Conservation (phyloP, 2,329 filamentous ascomycete species). For the Periglandula ipomoeae region DNA sequence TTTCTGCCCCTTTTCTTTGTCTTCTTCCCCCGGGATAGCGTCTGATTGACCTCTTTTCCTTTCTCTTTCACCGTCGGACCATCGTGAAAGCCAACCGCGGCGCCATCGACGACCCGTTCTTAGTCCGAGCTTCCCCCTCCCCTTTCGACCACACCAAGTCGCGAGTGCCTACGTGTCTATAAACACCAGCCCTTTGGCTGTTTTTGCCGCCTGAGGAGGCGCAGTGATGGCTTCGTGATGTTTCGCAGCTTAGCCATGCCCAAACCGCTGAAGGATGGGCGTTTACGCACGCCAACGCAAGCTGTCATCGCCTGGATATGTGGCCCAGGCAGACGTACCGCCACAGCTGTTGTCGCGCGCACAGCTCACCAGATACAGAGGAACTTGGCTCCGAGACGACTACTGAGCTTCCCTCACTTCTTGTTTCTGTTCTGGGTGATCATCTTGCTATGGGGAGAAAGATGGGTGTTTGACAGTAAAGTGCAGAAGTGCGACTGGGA, state of each 20-base stretch:
- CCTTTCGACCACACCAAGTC: neutral
- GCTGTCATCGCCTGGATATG: slow-evolving; percentile 25
- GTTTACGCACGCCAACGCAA: slow-evolving; percentile 1
- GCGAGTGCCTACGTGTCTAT: neutral
- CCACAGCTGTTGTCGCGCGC: slow-evolving; percentile 20
- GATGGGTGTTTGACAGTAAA: slow-evolving; percentile 62
- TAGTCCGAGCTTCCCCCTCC: neutral
- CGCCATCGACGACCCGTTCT: neutral
- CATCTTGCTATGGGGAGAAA: slow-evolving; percentile 76
- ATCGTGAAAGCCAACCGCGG: neutral
- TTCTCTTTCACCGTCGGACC: neutral
- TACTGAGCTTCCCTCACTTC: slow-evolving; percentile 56
- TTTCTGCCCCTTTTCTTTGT: neutral
- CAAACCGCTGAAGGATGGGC: slow-evolving; percentile 6
- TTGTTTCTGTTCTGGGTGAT: slow-evolving; percentile 67
- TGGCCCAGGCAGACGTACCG: slow-evolving; percentile 30
- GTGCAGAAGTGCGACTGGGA: slow-evolving; percentile 71
- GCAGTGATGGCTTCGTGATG: slow-evolving; percentile 23
- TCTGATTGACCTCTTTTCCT: neutral
- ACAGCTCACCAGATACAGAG: slow-evolving; percentile 18
- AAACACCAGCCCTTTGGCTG: neutral
- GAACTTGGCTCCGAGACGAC: slow-evolving; percentile 41
- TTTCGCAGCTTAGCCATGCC: slow-evolving; percentile 8
- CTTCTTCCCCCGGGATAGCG: neutral
- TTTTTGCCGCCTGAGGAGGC: neutral